Conservation (phyloP, 148 eudicot species). For the Nyssa sinensis region DNA sequence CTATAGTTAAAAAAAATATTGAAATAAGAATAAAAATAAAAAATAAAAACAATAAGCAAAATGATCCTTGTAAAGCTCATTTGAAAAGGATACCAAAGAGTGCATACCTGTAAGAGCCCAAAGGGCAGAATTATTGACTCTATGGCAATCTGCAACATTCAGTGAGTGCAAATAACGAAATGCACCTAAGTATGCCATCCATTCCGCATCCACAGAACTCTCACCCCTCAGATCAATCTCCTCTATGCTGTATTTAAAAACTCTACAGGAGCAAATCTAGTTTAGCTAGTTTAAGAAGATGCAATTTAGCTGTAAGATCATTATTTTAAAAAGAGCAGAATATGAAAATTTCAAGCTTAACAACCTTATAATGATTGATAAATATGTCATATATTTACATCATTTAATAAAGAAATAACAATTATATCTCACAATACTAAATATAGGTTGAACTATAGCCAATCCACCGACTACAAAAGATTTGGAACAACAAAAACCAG, state of each 20-base stretch:
- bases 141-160: slow-evolving; percentile 64
- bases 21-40: not conserved
- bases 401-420: not conserved
- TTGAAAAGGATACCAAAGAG: not conserved
- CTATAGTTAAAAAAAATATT: no score
- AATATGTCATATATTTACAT: not conserved
- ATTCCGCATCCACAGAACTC: slow-evolving; percentile 80
- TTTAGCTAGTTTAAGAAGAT: not conserved
- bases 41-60: not conserved
- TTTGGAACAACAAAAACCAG: not conserved
- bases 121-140: slow-evolving; percentile 67
- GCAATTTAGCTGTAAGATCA: not conserved
- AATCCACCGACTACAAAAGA: not conserved
- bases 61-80: not conserved
- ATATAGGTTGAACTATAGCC: not conserved
- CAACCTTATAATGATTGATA: not conserved
- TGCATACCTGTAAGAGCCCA: slow-evolving; percentile 71
- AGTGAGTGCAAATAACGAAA: slow-evolving; percentile 58
- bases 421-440: not conserved
- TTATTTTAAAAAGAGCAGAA: not conserved
- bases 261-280: slow-evolving; percentile 28
- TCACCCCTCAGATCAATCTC: slow-evolving; percentile 73
- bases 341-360: not conserved
- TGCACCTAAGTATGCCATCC: slow-evolving; percentile 90
- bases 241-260: slow-evolving; percentile 68